Conservation (phyloP, 208 protist genomes). For the Crithidia thermophila region DNA sequence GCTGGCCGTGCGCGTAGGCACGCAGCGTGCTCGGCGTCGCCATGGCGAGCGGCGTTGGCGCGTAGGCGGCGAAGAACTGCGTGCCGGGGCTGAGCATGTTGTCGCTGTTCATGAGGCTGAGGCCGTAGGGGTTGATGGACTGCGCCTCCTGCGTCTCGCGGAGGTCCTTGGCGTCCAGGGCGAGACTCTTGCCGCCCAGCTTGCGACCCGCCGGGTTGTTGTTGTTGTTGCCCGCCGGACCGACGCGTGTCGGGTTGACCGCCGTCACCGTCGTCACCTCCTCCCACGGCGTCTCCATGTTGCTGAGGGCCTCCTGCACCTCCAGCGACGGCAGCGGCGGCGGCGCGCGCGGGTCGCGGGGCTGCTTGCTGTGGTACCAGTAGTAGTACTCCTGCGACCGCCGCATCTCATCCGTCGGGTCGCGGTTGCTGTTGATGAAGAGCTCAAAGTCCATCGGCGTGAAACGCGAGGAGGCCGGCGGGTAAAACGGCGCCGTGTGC, state of each 20-base stretch:
- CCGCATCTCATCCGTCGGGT: conserved; percentile 83
- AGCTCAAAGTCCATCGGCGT: conserved; percentile 89
- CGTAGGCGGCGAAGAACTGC: conserved; percentile 89
- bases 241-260: conserved; percentile 6
- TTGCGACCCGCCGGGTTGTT: conserved; percentile 25
- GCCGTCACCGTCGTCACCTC: conserved; percentile 25
- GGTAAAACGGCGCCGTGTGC: conserved; percentile 27
- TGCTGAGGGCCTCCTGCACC: conserved; percentile 58
- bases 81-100: conserved; percentile 80
- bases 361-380: conserved; percentile 82
- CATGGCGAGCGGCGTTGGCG: conserved; percentile 76
- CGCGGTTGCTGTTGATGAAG: conserved; percentile 72
- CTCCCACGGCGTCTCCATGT: conserved; percentile 75
- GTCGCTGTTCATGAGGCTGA: conserved; percentile 53
- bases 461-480: conserved; percentile 46
- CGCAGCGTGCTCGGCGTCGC: conserved; percentile 79
- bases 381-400: conserved; percentile 84
- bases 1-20: conserved; percentile 74
- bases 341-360: conserved; percentile 67
- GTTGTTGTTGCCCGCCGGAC: not conserved
- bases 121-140: conserved; percentile 78
- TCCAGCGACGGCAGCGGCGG: conserved; percentile 71
- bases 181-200: conserved; percentile 42
- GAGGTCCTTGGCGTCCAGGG: conserved; percentile 74
- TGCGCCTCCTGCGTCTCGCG: conserved; percentile 72